Base-by-base conservation (phyloP, 169 alveolate species). In the Ichthyophthirius multifiliis region DNA sequence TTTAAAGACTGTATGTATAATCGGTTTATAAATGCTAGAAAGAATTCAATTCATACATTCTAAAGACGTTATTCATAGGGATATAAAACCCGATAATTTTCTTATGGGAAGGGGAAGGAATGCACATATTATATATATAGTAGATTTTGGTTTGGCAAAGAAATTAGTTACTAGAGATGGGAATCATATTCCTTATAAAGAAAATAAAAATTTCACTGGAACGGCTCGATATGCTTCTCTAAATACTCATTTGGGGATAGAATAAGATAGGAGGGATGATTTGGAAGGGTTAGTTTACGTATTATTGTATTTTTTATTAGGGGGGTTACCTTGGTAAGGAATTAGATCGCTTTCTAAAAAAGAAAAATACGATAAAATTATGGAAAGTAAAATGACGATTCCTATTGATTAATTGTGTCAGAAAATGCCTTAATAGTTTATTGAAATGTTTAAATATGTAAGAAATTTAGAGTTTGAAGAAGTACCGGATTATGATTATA, bases 81-180 rank as follows among this genome's bases (percentile, higher is more conserved):
- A 92, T 76, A 89, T 92, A 35, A 92, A 92, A 48, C 96, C 96
- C 27, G 96, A 92, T 65, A 92, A 92, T 74, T 92, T 92, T 79
- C 86, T 84, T 4, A 85, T 92, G 82, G 92, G 90, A 9, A 76
- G 78, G 67, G 83, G 83, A 20, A 74, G 84, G 41, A 87, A 87
- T 47, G 76, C 89, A 20, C 84, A 89, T 82, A 87, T 84, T 35
- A 91, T 92, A 35, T 89, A 89, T 80, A 76, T 89, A n/a, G 79
- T 92, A 20, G 96, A 92, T 76, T 92, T 87, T 71, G 96, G 96
- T 6, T 82, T 92, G 16, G 84, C 93, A 4, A 92, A 92, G 84
- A 80, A 80, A 65, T 82, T 55, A 13, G 18, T 74, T 15, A 64
- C 55, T 41, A 2, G 46, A 46, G 77, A 83, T 39, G 65, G 67